Evolutionary conservation across 1,284 basidiomycete genomes (phyloP).

Genomic region (Heterobasidion annosum): DNA sequence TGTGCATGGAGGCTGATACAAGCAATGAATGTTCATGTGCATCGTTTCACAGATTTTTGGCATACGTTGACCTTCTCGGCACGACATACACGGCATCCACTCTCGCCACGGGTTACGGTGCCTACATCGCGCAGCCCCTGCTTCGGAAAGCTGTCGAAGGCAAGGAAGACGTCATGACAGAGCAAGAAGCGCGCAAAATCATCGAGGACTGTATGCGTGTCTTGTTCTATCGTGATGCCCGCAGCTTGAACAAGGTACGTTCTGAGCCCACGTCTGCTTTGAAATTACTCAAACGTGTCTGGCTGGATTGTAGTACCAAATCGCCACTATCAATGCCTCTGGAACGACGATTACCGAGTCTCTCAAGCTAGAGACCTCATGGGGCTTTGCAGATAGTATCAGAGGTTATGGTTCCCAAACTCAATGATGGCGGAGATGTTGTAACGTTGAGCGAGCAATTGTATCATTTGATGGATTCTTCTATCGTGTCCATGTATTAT

Average conservation of each 20-base stretch:
- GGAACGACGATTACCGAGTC: conserved; percentile 83
- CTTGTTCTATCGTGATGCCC: conserved; percentile 93
- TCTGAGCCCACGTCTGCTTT: neutral
- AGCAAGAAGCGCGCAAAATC: conserved; percentile 75
- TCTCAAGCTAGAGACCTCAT: conserved; percentile 68
- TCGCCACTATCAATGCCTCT: conserved; percentile 78
- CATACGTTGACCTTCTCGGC: conserved; percentile 95
- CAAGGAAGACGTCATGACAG: conserved; percentile 64
- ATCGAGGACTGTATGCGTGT: conserved; percentile 89
- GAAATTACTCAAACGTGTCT: neutral
- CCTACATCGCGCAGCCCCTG: conserved; percentile 89
- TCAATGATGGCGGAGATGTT: conserved; percentile 28
- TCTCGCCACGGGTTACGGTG: conserved; percentile 95
- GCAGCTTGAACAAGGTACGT: conserved; percentile 90
- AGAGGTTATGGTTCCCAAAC: conserved; percentile 78
- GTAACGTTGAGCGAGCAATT: neutral
- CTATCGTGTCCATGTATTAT: neutral
- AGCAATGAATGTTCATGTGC: too few species aligned
- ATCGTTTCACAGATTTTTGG: conserved; percentile 52
- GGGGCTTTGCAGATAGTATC: conserved; percentile 90
- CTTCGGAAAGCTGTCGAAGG: conserved; percentile 89
- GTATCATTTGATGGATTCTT: conserved; percentile 6
- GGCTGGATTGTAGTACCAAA: conserved; percentile 68
- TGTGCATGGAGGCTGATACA: conserved; percentile 17
- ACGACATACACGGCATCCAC: conserved; percentile 94